Base-by-base conservation (phyloP, 2,329 filamentous ascomycete species). In the Pseudogymnoascus sp. region DNA sequence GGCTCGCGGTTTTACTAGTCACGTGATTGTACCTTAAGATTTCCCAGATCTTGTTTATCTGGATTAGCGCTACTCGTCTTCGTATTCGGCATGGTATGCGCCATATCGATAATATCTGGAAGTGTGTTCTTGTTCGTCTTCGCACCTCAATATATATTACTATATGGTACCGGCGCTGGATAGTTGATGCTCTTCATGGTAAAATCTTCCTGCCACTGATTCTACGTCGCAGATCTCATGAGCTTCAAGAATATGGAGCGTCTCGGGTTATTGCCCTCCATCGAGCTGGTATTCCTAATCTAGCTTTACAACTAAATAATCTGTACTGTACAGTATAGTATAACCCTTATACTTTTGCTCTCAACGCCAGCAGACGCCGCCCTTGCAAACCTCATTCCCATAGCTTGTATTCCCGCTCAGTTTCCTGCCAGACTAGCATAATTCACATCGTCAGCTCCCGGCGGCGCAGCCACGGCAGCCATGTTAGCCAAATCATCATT, bases 391-490 rank as follows among this genome's bases (percentile, higher is more conserved):
- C 50, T 56, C 50, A 56, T 56, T 33, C n/a, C 26, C 50, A 56
- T 56, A 33, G 22, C 28, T 56, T 56, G 26, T 10, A 31, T 56
- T 56, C 50, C n/a, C n/a, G 26, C 26, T 84, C 78, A 95, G 71
- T 95, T 89, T 4, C 93, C 93, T 59, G 89, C 83, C 74, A 96
- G 77, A 77, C 91, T 96, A 61, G 91, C 90, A 76, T 97, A 97
- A 65, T 90, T 85, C 4, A 91, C 84, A 66, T 95, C 89, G 7
- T 84, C 86, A 11, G 84, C 82, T 12, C 93, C 92, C 0, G 93
- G 93, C 2, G 93, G 93, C 12, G 91, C 84, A 28, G 90, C 89
- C 56, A 93, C 82, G 3, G 81, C 70, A 65, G 68, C 60, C 68
- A 74, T 72, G 61, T 62, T 70, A 6, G 68, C 70, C 19, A 74